Evolutionary conservation across 2,329 filamentous ascomycete genomes (phyloP), one percentile per base, ranked within the genome.

Genomic region (Paramyrothecium roridum): DNA sequence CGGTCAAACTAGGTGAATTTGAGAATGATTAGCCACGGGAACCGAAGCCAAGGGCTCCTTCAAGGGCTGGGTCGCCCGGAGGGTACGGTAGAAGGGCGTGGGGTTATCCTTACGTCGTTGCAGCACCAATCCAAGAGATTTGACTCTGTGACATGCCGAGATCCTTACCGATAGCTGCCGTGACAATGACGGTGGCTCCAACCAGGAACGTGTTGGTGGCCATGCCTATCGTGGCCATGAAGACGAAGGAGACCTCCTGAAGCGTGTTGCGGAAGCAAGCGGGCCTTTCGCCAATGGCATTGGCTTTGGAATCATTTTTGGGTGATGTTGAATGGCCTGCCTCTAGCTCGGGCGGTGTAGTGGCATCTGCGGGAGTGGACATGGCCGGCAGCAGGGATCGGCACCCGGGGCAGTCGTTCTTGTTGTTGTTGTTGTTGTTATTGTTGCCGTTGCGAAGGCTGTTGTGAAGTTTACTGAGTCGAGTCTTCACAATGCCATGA

Each of bases 201-300:
- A 76, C 75, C 26, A 86, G 72, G 61, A 89, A 85, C 4, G 80
- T 80, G 11, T 78, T 79, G 63, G 86, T 84, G 3, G 82, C 85
- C 48, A 88, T 85, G 2, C 85, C 85, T 73, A 88, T 83, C 2
- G 86, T 89, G 11, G 85, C 83, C 43, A 85, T 86, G 19, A 86
- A 66, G 17, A 89, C 82, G 63, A 89, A 89, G 2, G 86, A 71
- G 40, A 83, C 76, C 73, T 89, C 86, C 62, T 88, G 82, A 2
- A 82, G 54, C 0, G 84, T 86, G 46, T 77, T 85, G 46, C 70
- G 78, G 75, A 90, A 89, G 70, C 82, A 86, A 62, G 70, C 76
- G 30, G 84, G 84, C 10, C 84, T 75, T 37, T 61, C 60, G 17
- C 71, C 72, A 48, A 71, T 62, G 52, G 61, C 26, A 23, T 21